Evolutionary conservation across 192 early-diverging fungal genomes (phyloP).

Genomic region (Coemansia sp.): DNA sequence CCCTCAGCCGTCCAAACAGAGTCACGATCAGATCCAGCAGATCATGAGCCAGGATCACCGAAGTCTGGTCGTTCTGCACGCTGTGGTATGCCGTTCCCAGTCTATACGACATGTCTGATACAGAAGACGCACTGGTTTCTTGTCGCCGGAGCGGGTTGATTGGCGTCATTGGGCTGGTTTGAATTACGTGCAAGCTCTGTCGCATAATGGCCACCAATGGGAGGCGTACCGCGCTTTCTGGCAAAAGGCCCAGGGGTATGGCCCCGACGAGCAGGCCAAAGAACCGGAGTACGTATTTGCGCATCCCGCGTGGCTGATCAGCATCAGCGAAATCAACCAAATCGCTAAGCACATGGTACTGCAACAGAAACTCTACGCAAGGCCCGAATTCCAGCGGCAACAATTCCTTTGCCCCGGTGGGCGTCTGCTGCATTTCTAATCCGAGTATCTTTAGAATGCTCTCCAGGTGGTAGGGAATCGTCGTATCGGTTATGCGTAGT

Average conservation of each 20-base stretch:
- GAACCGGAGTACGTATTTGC: constrained; percentile 39
- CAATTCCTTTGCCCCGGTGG: neutral
- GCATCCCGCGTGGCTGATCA: constrained; percentile 42
- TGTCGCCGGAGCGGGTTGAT: constrained; percentile 19
- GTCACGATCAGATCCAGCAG: constrained; percentile 32
- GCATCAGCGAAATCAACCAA: constrained; percentile 43
- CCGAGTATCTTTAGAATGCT: constrained; percentile 24
- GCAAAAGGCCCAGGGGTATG: constrained; percentile 37
- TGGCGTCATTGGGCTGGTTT: constrained; percentile 27
- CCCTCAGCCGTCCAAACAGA: constrained; percentile 35
- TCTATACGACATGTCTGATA: constrained; percentile 4
- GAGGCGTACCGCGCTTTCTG: constrained; percentile 46
- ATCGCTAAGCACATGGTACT: constrained; percentile 43
- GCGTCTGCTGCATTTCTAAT: constrained; percentile 17
- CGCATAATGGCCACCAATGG: constrained; percentile 48
- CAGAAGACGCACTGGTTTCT: neutral
- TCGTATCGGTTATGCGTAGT: constrained; percentile 22
- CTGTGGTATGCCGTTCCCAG: constrained; percentile 29
- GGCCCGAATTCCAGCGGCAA: constrained; percentile 44
- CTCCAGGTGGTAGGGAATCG: constrained; percentile 46
- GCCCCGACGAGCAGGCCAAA: constrained; percentile 27
- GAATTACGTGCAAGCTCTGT: constrained; percentile 25
- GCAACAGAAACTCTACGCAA: constrained; percentile 45
- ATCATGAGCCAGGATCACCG: constrained; percentile 30
- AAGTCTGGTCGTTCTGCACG: constrained; percentile 21